Evolutionary conservation across 306 rosid species (phyloP).

Genomic region (Alnus rubra): DNA sequence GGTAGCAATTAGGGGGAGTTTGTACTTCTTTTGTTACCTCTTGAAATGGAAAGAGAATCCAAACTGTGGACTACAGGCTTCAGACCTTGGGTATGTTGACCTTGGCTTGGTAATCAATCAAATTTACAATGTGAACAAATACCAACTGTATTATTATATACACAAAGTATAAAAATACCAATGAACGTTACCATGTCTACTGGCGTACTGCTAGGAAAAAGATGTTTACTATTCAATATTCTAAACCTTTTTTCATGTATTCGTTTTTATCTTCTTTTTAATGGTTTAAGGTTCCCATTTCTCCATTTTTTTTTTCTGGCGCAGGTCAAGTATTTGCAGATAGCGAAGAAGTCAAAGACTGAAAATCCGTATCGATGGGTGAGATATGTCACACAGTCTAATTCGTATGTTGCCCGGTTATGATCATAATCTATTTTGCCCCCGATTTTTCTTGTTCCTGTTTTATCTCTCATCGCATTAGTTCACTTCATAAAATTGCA

Average conservation of each 20-base stretch:
- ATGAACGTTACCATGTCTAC: not conserved
- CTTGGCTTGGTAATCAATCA: not conserved
- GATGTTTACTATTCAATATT: conserved; percentile 1
- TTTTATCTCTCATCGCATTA: conserved; percentile 24
- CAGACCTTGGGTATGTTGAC: not conserved
- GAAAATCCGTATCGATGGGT: conserved; percentile 89
- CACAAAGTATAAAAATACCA: not conserved
- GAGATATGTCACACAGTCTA: conserved; percentile 84
- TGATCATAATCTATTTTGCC: conserved; percentile 26
- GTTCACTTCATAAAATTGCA: not conserved
- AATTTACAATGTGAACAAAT: not conserved
- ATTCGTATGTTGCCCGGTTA: conserved; percentile 86
- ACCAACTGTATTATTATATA: not conserved
- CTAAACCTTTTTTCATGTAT: not conserved
- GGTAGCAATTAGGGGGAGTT: not conserved
- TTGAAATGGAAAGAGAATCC: not conserved
- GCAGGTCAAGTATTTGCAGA: conserved; percentile 97
- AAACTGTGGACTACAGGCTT: not conserved
- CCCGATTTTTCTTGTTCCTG: conserved; percentile 14
- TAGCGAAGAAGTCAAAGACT: conserved; percentile 66
- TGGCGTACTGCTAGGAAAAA: not conserved
- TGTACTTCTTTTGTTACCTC: not conserved
- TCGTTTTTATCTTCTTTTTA: not conserved
- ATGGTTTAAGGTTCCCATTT: conserved; percentile 24
- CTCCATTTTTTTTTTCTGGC: conserved; percentile 18